These are phyloP conservation scores for Dysphania ambrosioides DNA, from an alignment of 148 eudicot genomes.

Conservation along the genomic window DNA sequence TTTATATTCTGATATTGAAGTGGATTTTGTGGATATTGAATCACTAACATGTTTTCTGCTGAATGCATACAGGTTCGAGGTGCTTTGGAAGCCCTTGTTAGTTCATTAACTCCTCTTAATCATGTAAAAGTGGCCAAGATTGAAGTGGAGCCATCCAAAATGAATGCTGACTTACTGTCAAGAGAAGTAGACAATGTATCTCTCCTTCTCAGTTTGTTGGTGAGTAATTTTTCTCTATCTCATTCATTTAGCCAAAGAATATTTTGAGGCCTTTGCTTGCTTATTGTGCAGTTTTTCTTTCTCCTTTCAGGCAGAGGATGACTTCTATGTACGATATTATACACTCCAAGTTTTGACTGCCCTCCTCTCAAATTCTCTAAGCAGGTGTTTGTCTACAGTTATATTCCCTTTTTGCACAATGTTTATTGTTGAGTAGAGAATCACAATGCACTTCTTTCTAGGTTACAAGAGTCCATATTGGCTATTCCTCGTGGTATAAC, in stretches of 20 bases:
- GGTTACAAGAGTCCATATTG: slow-evolving; percentile 95
- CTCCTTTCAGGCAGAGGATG: slow-evolving; percentile 75
- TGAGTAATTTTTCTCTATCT: slow-evolving; percentile 35
- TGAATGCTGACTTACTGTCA: slow-evolving; percentile 89
- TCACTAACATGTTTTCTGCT: slow-evolving; percentile 14
- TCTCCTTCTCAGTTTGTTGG: slow-evolving; percentile 86
- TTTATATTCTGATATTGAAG: not conserved
- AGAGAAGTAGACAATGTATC: slow-evolving; percentile 88
- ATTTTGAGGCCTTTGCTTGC: not conserved
- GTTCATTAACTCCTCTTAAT: slow-evolving; percentile 85
- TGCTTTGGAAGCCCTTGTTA: slow-evolving; percentile 90
- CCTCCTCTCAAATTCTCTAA: slow-evolving; percentile 79
- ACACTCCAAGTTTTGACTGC: slow-evolving; percentile 90
- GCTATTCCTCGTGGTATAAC: slow-evolving; percentile 93
- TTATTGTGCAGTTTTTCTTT: slow-evolving; percentile 18
- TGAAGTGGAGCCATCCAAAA: slow-evolving; percentile 81
- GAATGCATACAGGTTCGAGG: slow-evolving; percentile 72
- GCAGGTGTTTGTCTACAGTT: slow-evolving; percentile 46
- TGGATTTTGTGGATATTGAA: not conserved
- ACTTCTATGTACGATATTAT: slow-evolving; percentile 90
- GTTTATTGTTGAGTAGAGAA: slow-evolving; percentile 4
- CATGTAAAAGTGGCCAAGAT: slow-evolving; percentile 52
- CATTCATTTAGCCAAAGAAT: not conserved
- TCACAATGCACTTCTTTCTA: slow-evolving; percentile 39
- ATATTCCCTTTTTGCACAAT: not conserved